Evolutionary conservation across 2,329 filamentous ascomycete genomes (phyloP), one percentile per base, ranked within the genome.

Genomic region (Cladorrhinum sp.): DNA sequence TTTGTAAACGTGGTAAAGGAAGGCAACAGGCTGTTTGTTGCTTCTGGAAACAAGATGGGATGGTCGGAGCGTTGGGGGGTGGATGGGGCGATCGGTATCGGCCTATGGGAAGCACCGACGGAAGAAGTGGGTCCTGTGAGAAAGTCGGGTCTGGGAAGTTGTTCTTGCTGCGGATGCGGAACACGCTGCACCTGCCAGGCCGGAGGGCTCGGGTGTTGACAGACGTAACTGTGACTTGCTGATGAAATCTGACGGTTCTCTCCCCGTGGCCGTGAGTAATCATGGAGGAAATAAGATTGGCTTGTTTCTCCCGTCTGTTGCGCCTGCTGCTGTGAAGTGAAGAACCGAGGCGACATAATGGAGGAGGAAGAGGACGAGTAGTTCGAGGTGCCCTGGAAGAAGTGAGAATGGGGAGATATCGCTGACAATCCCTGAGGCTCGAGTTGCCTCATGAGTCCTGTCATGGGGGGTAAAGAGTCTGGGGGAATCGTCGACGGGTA

Each of bases 61-160:
- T 22, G 53, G 29, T 56, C 61, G 29, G 58, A 32, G 29, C 18
- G 58, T 27, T 45, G 52, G 9, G 52, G 24, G 27, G 32, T 38
- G 29, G 52, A 24, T 25, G 52, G 20, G 29, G 55, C 49, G 5
- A 51, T 53, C 51, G 55, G 52, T 9, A 45, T 52, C 45, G 54
- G 53, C 50, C 49, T 50, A 55, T 58, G 32, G 50, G 55, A 38
- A 24, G 59, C 50, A 23, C 36, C 60, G 59, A 51, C n/a, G 22
- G 52, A 45, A 45, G 41, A 55, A 55, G 59, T 59, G 59, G 62
- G 59, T 29, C 55, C 49, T 6, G 48, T 20, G 10, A 12, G 36
- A 22, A 49, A 41, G n/a, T 32, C 38, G 18, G 23, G 5, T 57
- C 53, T 29, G 32, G 32, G n/a, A n/a, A n/a, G 22, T 18, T 24